These are phyloP conservation scores for Penicillium paradoxum DNA, from an alignment of 495 filamentous ascomycete genomes.

Conservation along the genomic window DNA sequence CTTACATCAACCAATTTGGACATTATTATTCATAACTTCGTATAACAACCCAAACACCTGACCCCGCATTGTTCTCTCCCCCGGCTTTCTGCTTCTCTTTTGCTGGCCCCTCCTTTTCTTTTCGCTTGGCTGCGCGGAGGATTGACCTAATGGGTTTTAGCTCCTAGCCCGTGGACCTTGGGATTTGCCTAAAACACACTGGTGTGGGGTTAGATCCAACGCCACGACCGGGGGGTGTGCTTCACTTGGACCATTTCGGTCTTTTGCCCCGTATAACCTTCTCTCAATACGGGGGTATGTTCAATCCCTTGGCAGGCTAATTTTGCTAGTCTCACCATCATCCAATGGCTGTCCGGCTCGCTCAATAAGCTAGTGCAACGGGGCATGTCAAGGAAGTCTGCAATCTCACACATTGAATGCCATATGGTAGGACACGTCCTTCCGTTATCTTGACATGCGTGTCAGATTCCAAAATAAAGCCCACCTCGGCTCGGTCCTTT, in stretches of 20 bases:
- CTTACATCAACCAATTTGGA: not conserved
- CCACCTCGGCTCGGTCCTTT: not conserved
- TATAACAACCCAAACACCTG: not conserved
- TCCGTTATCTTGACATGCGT: not conserved
- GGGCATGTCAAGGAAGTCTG: not conserved
- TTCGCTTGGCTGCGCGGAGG: not conserved
- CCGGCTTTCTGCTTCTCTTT: not conserved
- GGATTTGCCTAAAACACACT: not conserved
- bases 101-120: not conserved
- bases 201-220: not conserved
- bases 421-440: not conserved
- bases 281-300: not conserved
- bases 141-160: conserved; percentile 2
- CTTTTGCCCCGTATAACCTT: not conserved
- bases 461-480: not conserved
- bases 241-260: not conserved
- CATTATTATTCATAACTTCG: not conserved
- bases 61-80: conserved; percentile 3
- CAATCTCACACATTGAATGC: not conserved
- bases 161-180: not conserved
- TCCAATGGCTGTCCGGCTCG: not conserved
- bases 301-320: conserved; percentile 2
- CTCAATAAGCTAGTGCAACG: not conserved
- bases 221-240: not conserved
- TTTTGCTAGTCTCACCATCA: conserved; percentile 1